phyloP scores from a whole-genome alignment of 2,329 filamentous ascomycete species.

The Gyromitra esculenta region DNA sequence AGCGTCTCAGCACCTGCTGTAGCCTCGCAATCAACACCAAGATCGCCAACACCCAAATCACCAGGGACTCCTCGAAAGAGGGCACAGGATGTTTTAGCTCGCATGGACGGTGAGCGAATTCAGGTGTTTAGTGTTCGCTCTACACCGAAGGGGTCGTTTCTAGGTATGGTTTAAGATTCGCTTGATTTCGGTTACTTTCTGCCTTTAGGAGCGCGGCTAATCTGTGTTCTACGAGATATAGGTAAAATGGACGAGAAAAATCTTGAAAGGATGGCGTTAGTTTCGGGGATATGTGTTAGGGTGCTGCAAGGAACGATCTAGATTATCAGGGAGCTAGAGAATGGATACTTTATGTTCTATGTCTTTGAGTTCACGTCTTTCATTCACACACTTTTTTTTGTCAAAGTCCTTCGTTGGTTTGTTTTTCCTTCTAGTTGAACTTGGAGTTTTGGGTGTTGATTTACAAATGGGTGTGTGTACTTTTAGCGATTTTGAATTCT shows the following conservation, averaged over 20 bases:
- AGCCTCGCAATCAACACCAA: constrained; percentile 9
- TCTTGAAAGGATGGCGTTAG: constrained; percentile 35
- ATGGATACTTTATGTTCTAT: constrained; percentile 5
- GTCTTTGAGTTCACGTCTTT: constrained; percentile 10
- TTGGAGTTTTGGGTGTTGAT: constrained; percentile 30
- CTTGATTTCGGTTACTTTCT: not conserved
- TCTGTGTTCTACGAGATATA: constrained; percentile 2
- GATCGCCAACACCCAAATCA: constrained; percentile 23
- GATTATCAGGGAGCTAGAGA: not conserved
- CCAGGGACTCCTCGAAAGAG: constrained; percentile 22
- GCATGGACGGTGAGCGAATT: constrained; percentile 40
- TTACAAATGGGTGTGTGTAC: not conserved
- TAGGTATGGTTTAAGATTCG: constrained; percentile 16
- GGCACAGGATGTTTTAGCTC: constrained; percentile 30
- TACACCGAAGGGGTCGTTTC: constrained; percentile 31
- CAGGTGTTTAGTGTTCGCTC: constrained; percentile 33
- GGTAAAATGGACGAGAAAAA: constrained; percentile 47
- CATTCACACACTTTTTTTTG: constrained; percentile 22
- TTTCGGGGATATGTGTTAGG: constrained; percentile 41
- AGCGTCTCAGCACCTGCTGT: constrained; percentile 16
- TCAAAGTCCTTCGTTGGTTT: constrained; percentile 23
- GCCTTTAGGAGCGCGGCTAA: constrained; percentile 14
- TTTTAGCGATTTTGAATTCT: constrained; percentile 5
- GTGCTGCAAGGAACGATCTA: constrained; percentile 24
- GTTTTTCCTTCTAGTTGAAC: constrained; percentile 2